Conservation (phyloP, 345 rosid species). For the Populus tremula region DNA sequence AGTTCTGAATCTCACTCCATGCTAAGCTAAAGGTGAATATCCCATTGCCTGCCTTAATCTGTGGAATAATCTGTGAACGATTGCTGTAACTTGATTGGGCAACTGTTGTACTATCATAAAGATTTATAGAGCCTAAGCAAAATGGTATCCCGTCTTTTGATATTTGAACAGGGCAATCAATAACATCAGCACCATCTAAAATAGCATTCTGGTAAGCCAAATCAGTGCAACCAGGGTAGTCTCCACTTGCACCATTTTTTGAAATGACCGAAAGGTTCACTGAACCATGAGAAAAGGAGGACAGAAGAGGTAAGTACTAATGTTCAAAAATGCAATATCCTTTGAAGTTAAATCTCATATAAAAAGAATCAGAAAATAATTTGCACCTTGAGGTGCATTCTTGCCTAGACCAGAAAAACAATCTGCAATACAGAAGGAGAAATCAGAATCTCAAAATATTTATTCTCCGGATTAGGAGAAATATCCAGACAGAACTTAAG, state of each 20-base stretch:
- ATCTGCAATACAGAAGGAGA: slow-evolving; percentile 43
- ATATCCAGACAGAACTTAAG: not conserved
- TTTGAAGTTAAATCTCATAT: not conserved
- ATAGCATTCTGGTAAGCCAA: slow-evolving; percentile 73
- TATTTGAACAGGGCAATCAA: slow-evolving; percentile 86
- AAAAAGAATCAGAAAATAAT: slow-evolving; percentile 9
- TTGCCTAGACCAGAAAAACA: slow-evolving; percentile 67
- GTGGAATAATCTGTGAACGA: slow-evolving; percentile 42
- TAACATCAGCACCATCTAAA: slow-evolving; percentile 62
- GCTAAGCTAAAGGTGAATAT: slow-evolving; percentile 62
- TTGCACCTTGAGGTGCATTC: slow-evolving; percentile 59
- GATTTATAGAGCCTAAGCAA: slow-evolving; percentile 64
- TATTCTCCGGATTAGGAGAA: not conserved
- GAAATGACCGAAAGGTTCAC: slow-evolving; percentile 58
- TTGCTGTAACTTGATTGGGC: slow-evolving; percentile 41
- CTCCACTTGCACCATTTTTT: slow-evolving; percentile 86
- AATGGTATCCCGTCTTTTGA: slow-evolving; percentile 68
- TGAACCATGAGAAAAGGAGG: slow-evolving; percentile 28
- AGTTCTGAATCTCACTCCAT: slow-evolving; percentile 60
- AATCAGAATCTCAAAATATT: slow-evolving; percentile 12
- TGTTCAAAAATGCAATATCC: not conserved
- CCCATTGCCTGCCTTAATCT: slow-evolving; percentile 32
- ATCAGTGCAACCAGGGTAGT: slow-evolving; percentile 81
- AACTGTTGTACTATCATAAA: slow-evolving; percentile 43
- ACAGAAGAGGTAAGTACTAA: slow-evolving; percentile 1